A percentile compares a stretch with the other conserved stretches of the same genome.
phyloP scores from a whole-genome alignment of 116 monocot genomes.

The Papilionanthe hybrid region DNA sequence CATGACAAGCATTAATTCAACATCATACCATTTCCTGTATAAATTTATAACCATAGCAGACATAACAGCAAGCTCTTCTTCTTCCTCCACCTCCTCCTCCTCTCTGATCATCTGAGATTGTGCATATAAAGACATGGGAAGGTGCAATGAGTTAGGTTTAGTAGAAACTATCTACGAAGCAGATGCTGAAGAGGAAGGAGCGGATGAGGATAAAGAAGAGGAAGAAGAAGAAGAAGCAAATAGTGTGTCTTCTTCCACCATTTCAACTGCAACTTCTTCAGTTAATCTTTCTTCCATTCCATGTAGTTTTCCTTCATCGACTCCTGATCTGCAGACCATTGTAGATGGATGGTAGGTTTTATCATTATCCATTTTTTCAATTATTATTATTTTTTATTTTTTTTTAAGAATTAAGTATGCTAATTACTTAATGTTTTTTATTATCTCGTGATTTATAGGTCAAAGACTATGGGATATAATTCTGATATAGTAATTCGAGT shows the following conservation, averaged over 20 bases:
- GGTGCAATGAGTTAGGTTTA: conserved; percentile 53
- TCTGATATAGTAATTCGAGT: conserved; percentile 48
- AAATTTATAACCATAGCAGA: not conserved
- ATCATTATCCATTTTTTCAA: not conserved
- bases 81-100: not conserved
- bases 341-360: conserved; percentile 65
- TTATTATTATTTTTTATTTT: not conserved
- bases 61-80: not conserved
- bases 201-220: too few species aligned
- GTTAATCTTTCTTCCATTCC: too few species aligned
- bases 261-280: conserved; percentile 18
- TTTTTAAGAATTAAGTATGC: too few species aligned
- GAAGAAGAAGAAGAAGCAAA: conserved; percentile 3
- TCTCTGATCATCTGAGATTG: not conserved
- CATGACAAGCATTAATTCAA: not conserved
- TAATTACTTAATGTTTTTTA: not conserved
- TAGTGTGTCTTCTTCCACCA: conserved; percentile 8
- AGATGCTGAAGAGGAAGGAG: conserved; percentile 45
- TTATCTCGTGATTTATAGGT: conserved; percentile 28
- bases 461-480: conserved; percentile 38
- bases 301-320: conserved; percentile 14
- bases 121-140: conserved; percentile 23
- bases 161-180: conserved; percentile 91
- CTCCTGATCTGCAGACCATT: conserved; percentile 27
- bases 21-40: not conserved